Evolutionary conservation across 768 basidiomycete species (phyloP).

Genomic region (Paxillus involutus): DNA sequence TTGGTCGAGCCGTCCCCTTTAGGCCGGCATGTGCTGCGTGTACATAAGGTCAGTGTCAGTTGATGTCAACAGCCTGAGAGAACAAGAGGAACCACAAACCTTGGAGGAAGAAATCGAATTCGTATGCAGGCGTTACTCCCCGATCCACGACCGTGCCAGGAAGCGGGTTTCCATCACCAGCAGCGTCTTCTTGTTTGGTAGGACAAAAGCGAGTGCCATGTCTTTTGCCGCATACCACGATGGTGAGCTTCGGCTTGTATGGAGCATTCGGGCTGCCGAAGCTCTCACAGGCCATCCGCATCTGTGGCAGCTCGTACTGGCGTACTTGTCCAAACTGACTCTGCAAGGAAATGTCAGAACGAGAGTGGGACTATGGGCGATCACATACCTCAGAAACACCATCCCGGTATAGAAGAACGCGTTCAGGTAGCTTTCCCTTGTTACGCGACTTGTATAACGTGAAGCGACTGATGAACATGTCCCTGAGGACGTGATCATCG

Average conservation of each 20-base stretch:
- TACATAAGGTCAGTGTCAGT: background rate
- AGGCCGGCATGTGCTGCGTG: slow-evolving; percentile 34
- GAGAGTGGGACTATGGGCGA: background rate
- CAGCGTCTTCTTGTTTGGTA: slow-evolving; percentile 34
- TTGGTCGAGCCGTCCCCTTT: slow-evolving; percentile 39
- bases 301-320: slow-evolving; percentile 41
- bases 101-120: slow-evolving; percentile 52
- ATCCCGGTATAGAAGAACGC: slow-evolving; percentile 53
- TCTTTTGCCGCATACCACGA: slow-evolving; percentile 48
- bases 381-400: slow-evolving; percentile 67
- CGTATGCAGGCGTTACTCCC: slow-evolving; percentile 45
- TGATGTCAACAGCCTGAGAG: too few relatives aligned
- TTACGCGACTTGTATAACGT: slow-evolving; percentile 31
- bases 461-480: slow-evolving; percentile 46
- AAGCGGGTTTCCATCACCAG: slow-evolving; percentile 40
- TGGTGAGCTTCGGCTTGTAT: slow-evolving; percentile 42
- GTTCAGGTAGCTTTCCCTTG: slow-evolving; percentile 35
- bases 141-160: slow-evolving; percentile 51
- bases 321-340: slow-evolving; percentile 44
- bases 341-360: slow-evolving; percentile 16
- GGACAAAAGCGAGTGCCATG: slow-evolving; percentile 52
- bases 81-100: slow-evolving; percentile 9
- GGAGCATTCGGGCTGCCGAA: slow-evolving; percentile 29
- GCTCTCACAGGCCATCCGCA: slow-evolving; percentile 36
- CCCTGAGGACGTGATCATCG: slow-evolving; percentile 42